Percentiles rank a stretch among this genome's conserved stretches.
Evolutionary conservation across 2,329 filamentous ascomycete genomes (phyloP).

Genomic region (Cryphonectria japonica): DNA sequence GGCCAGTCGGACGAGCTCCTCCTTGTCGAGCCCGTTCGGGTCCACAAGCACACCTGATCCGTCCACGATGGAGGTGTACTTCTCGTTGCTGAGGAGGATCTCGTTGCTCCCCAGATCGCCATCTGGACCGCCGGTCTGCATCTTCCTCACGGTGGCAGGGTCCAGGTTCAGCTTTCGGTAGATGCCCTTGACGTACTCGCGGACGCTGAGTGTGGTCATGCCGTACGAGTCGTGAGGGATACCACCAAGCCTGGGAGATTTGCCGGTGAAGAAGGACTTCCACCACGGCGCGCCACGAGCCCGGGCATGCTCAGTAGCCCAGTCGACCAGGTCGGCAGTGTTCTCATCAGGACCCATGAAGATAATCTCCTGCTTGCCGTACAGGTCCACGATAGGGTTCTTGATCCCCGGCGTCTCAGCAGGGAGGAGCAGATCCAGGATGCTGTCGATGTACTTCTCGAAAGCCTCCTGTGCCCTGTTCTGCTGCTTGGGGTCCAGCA

Average conservation of each 20-base stretch:
- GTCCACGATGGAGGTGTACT: constrained; percentile 94
- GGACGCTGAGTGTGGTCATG: constrained; percentile 96
- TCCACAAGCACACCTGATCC: constrained; percentile 94
- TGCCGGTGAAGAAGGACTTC: constrained; percentile 99
- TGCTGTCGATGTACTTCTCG: constrained; percentile 99
- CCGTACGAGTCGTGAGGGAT: constrained; percentile 96
- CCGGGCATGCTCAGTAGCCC: constrained; percentile 96
- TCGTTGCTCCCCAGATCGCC: constrained; percentile 97
- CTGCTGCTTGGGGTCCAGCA: constrained; percentile 92
- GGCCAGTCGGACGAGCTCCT: constrained; percentile 82
- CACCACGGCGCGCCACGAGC: constrained; percentile 91
- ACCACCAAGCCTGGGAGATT: constrained; percentile 92
- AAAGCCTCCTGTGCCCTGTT: constrained; percentile 91
- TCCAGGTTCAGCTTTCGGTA: constrained; percentile 95
- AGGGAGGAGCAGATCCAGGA: constrained; percentile 89
- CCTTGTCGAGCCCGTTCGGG: constrained; percentile 82
- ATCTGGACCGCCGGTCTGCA: constrained; percentile 97
- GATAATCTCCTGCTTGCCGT: constrained; percentile 93
- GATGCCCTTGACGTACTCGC: constrained; percentile 94
- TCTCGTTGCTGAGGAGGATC: constrained; percentile 93
- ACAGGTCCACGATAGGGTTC: constrained; percentile 94
- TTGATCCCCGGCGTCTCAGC: constrained; percentile 95
- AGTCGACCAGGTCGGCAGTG: constrained; percentile 94
- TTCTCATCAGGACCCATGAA: constrained; percentile 99
- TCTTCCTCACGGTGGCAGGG: constrained; percentile 81